These are phyloP conservation scores for Phytophthora nicotianae DNA, from an alignment of 352 stramenopile species.

Conservation along the genomic window DNA sequence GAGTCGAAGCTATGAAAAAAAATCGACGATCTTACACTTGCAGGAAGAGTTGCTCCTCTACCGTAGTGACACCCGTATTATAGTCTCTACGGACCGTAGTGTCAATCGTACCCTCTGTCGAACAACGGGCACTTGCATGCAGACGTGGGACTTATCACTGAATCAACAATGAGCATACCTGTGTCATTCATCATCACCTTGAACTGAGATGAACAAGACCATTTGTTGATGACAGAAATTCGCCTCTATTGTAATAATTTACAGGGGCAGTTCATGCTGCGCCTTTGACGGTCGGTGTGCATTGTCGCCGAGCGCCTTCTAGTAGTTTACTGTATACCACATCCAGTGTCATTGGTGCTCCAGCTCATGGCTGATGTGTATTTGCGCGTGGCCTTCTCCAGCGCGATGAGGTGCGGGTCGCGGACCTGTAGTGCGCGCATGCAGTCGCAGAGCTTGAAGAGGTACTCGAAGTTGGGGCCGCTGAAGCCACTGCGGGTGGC, in stretches of 20 bases:
- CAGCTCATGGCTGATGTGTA: slow-evolving; percentile 55
- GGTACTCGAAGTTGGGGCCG: slow-evolving; percentile 86
- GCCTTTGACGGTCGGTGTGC: slow-evolving; percentile 14
- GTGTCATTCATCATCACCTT: slow-evolving; percentile 11
- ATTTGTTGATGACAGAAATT: slow-evolving; percentile 27
- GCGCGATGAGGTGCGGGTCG: slow-evolving; percentile 74
- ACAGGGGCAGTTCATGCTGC: slow-evolving; percentile 28
- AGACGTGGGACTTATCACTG: too few relatives aligned
- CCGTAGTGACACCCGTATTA: too few relatives aligned
- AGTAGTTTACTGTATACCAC: slow-evolving; percentile 61
- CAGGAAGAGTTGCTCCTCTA: slow-evolving; percentile 45
- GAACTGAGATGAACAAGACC: slow-evolving; percentile 1
- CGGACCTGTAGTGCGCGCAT: slow-evolving; percentile 77
- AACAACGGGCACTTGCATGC: slow-evolving; percentile 6
- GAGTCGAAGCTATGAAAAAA: too few relatives aligned
- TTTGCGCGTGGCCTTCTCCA: slow-evolving; percentile 73
- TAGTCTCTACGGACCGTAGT: too few relatives aligned
- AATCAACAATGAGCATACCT: background rate
- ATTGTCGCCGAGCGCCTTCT: slow-evolving; percentile 24
- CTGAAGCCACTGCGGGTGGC: slow-evolving; percentile 69
- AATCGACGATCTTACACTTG: slow-evolving; percentile 29
- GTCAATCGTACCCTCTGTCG: slow-evolving; percentile 27
- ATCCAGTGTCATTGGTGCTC: slow-evolving; percentile 43
- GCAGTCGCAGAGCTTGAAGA: slow-evolving; percentile 81
- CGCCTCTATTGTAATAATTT: slow-evolving; percentile 53